Conservation (phyloP, 352 stramenopile genomes). For the Globisporangium takayamanum region DNA sequence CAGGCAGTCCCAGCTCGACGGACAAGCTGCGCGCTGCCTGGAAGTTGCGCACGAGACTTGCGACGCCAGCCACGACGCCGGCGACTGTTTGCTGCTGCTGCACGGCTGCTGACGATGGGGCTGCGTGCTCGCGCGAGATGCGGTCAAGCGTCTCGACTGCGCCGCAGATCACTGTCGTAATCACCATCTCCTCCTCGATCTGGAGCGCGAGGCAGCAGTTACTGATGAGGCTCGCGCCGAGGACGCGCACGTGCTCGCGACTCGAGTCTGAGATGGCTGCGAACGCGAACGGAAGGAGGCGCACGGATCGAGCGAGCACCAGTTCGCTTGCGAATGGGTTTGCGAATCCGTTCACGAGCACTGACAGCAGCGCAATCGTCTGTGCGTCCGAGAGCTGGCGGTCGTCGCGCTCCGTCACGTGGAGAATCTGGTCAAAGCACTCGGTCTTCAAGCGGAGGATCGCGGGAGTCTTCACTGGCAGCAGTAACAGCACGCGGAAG, state of each 20-base stretch:
- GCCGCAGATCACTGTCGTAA: conserved; percentile 67
- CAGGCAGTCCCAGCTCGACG: conserved; percentile 52
- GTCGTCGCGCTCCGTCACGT: conserved; percentile 24
- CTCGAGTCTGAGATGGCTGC: conserved; percentile 34
- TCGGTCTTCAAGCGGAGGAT: conserved; percentile 28
- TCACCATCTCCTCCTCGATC: conserved; percentile 59
- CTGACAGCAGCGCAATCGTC: conserved; percentile 45
- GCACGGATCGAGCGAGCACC: conserved; percentile 32
- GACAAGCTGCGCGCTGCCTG: conserved; percentile 49
- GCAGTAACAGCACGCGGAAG: conserved; percentile 54
- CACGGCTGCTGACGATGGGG: neutral
- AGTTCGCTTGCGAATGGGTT: conserved; percentile 47
- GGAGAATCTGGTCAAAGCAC: conserved; percentile 47
- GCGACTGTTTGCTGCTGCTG: conserved; percentile 45
- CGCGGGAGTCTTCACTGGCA: conserved; percentile 16
- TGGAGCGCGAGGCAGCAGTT: conserved; percentile 67
- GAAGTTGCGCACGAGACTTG: conserved; percentile 57
- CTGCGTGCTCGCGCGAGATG: conserved; percentile 32
- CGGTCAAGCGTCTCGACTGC: conserved; percentile 59
- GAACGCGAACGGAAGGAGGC: conserved; percentile 71
- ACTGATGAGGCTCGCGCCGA: conserved; percentile 56
- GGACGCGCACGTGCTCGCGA: conserved; percentile 34
- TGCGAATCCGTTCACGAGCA: conserved; percentile 61
- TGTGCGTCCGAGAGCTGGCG: conserved; percentile 30
- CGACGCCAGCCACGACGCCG: conserved; percentile 55